These are phyloP conservation scores for Glycine soja DNA, from an alignment of 306 rosid species.

Conservation along the genomic window DNA sequence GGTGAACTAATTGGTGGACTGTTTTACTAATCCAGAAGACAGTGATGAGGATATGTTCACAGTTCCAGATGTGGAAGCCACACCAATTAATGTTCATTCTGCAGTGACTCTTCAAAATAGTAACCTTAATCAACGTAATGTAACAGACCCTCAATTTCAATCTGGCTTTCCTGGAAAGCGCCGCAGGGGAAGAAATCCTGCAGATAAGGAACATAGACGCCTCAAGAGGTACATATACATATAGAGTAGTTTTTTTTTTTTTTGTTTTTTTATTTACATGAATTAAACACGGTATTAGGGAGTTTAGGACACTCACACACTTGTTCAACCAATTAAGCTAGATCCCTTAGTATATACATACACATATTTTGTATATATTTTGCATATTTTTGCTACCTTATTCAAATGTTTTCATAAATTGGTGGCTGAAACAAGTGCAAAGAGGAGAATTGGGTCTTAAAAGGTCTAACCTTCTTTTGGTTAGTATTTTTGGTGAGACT, in stretches of 20 bases:
- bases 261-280: too few relatives aligned
- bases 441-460: too few relatives aligned
- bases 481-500: background rate
- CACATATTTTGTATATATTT: too few relatives aligned
- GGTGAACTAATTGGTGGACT: background rate
- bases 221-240: slow-evolving; percentile 60
- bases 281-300: too few relatives aligned
- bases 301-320: too few relatives aligned
- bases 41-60: slow-evolving; percentile 75
- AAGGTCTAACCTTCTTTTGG: too few relatives aligned
- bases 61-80: slow-evolving; percentile 62
- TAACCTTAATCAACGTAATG: slow-evolving; percentile 25
- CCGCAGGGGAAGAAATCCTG: slow-evolving; percentile 68
- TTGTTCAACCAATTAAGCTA: too few relatives aligned
- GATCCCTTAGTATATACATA: too few relatives aligned
- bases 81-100: slow-evolving; percentile 15
- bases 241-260: too few relatives aligned
- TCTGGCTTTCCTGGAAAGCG: slow-evolving; percentile 52
- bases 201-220: slow-evolving; percentile 67
- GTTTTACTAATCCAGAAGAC: slow-evolving; percentile 45
- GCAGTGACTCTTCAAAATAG: slow-evolving; percentile 11
- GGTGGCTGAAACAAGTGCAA: background rate
- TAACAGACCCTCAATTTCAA: slow-evolving; percentile 38
- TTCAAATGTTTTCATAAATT: background rate
- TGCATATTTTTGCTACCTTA: background rate